Percentiles rank a stretch among this genome's conserved stretches.
Conservation (phyloP, 345 rosid genomes). For the Eucalyptus lansdowneana region DNA sequence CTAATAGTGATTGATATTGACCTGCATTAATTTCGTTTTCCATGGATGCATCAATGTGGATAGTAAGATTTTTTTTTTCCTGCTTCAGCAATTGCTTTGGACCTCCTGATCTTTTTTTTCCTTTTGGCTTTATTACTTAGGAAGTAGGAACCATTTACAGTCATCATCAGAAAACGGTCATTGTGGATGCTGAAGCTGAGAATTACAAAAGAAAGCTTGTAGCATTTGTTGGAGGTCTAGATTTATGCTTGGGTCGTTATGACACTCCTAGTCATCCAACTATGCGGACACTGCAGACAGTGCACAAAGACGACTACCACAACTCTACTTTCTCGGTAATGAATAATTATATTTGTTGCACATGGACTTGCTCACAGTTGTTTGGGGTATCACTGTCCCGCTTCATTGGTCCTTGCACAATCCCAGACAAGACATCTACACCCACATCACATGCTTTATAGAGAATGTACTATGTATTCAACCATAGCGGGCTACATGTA, state of each 20-base stretch:
- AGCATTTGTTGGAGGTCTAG: constrained; percentile 5
- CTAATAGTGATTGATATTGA: background rate
- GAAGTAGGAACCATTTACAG: too few species aligned
- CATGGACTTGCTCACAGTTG: background rate
- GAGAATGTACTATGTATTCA: background rate
- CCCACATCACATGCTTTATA: background rate
- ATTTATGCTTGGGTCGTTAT: constrained; percentile 1
- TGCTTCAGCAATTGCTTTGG: too few species aligned
- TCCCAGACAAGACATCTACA: background rate
- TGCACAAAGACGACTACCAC: background rate
- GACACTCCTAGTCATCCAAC: background rate
- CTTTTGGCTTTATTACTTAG: too few species aligned
- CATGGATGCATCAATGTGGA: background rate
- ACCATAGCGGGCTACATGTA: background rate
- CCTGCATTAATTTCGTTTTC: background rate
- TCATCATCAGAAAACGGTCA: too few species aligned
- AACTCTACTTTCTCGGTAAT: constrained; percentile 37
- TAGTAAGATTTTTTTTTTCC: background rate
- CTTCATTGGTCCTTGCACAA: background rate
- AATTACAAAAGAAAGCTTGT: background rate
- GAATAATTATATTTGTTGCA: background rate
- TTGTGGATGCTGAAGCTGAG: too few species aligned
- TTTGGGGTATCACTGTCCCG: background rate
- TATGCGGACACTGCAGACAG: background rate
- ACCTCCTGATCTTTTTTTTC: too few species aligned